Base-by-base conservation (phyloP, 805 yeast species). In the Saccharomycopsis schoenii region DNA sequence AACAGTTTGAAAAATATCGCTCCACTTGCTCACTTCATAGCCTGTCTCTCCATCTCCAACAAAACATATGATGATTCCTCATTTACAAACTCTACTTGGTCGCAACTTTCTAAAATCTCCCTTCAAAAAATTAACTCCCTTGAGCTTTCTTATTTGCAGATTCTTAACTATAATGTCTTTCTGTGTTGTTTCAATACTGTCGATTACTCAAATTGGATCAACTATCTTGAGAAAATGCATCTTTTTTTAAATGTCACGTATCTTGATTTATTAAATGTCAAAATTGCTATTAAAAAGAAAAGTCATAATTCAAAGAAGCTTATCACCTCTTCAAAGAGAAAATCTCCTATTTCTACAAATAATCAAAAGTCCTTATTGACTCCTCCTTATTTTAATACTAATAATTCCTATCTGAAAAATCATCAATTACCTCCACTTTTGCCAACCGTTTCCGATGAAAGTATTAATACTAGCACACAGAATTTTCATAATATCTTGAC, bases 21-120 rank as follows among this genome's bases (percentile, higher is more conserved):
- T 2, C 34, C 25, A 21, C 52, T 47, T 10, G 24, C 34, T 24
- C 52, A 17, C 21, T 57, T 59, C 79, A 82, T 62, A 61, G 67
- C 66, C 10, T 62, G 71, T 17, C 60, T 70, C 61, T 70, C 71
- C 70, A 56, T 66, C 75, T 68, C 71, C 70, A 80, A 80, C 68
- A 80, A 80, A 67, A 70, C 77, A 24, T 73, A 70, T 61, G 81
- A 80, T 66, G 84, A 80, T 65, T 81, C 77, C 58, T 75, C 78
- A 51, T 80, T 78, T 63, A 78, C 83, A 1, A 70, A 78, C 65
- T 79, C 79, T 64, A 80, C 83, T 25, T 78, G 84, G 84, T 70
- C 68, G 19, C 36, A 68, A 67, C 50, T 76, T 70, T 61, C 74
- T 72, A 63, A 63, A 25, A 58, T 55, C 56, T 62, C 64, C 9